A percentile compares a stretch with the other conserved stretches of the same genome.
phyloP scores from a whole-genome alignment of 139 green algal species.

The Edaphochlamys debaryana region DNA sequence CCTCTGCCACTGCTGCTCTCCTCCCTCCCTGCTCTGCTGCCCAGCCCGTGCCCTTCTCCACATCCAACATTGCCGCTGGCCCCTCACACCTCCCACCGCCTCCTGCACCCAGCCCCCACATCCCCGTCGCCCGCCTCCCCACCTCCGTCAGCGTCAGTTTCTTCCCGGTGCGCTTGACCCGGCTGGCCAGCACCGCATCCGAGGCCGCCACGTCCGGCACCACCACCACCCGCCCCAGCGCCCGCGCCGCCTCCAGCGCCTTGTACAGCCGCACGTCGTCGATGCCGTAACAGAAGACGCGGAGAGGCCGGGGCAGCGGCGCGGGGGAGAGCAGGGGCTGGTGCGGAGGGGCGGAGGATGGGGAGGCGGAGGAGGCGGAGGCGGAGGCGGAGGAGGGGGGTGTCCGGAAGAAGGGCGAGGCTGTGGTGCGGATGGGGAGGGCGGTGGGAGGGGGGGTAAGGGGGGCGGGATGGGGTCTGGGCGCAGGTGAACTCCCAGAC shows the following conservation, averaged over 20 bases:
- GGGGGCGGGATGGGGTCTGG: too few relatives aligned
- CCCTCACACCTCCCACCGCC: neutral
- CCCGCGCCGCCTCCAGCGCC: slow-evolving; percentile 29
- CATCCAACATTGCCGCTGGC: too few relatives aligned
- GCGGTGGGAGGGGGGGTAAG: too few relatives aligned
- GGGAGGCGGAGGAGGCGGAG: neutral
- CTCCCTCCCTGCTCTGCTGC: too few relatives aligned
- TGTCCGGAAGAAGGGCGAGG: too few relatives aligned
- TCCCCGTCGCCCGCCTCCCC: too few relatives aligned
- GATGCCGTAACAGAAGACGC: slow-evolving; percentile 42
- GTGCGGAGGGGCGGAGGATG: neutral
- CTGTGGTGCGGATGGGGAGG: too few relatives aligned
- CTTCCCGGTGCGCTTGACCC: slow-evolving; percentile 15
- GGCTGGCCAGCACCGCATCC: slow-evolving; percentile 15
- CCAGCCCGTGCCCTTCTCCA: too few relatives aligned
- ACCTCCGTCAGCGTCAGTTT: neutral
- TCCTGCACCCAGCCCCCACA: neutral
- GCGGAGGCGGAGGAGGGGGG: too few relatives aligned
- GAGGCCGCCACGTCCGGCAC: neutral
- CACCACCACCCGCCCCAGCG: slow-evolving; percentile 45
- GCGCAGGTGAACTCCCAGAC: too few relatives aligned
- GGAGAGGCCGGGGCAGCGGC: slow-evolving; percentile 5
- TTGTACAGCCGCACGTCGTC: slow-evolving; percentile 55
- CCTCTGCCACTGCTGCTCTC: too few relatives aligned
- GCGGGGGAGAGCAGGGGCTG: neutral